Base-by-base conservation (phyloP, 345 rosid genomes). In the Gossypium thurberi region DNA sequence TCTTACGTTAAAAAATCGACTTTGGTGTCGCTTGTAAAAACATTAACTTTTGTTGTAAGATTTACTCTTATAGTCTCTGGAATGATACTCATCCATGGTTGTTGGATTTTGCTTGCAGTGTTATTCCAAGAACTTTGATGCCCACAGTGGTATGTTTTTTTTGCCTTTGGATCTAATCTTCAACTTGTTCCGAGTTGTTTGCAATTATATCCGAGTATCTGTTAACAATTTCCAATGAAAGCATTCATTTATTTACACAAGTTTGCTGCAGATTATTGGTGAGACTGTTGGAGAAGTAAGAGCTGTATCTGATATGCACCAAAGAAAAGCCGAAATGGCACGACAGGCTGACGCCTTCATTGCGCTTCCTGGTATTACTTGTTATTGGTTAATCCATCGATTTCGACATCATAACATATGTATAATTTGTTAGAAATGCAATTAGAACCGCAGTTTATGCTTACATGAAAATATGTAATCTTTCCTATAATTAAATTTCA, bases 281-380 rank as follows among this genome's bases (percentile, higher is more conserved):
- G 89, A 90, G 71, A 69, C 90, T 9, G 91, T 91, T 56, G 98
- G 98, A 47, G 98, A 92, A 81, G 92, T 89, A n/a, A 88, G 82
- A 82, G 88, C 98, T 6, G 98, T 94, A 1, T 89, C 97, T 17
- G 87, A 85, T 80, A 91, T 94, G 97, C 98, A 92, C 80, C 97
- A 94, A 79, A 85, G 98, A 75, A 94, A 94, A 84, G 97, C 97
- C 0, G 97, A 91, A 80, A 92, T 92, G 98, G 90, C 95, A 25
- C 93, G 97, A 47, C 97, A 89, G 82, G 98, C 98, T 3, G 95
- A 94, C 51, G 98, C 97, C 14, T 94, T 94, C 81, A 89, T 94
- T 50, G 98, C 97, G 5, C 93, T 94, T 18, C 98, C 98, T 25
- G 98, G 98, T 91, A 74, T 56, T 70, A 26, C 7, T 59, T 18